Base-by-base conservation (phyloP, 1,284 basidiomycete species). In the Rhizoctonia solani region DNA sequence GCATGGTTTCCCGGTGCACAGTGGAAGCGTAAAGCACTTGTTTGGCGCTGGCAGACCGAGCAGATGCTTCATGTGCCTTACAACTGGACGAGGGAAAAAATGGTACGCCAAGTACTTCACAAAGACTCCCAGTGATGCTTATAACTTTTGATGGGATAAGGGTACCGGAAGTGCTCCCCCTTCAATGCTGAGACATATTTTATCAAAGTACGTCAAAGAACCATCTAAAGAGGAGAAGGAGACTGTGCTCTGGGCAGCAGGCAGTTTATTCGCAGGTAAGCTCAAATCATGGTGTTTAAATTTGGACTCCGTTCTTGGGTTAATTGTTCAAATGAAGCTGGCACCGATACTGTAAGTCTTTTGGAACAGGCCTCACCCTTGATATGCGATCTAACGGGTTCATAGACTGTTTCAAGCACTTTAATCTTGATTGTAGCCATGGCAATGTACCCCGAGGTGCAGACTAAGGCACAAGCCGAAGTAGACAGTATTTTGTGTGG, bases 401-500 rank as follows among this genome's bases (percentile, higher is more conserved):
- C n/a, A 9, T 9, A 74, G 74, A 69, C 72, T 4, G 69, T 59
- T 61, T 69, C 74, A 23, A n/a, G n/a, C 16, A 29, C 32, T 16
- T 11, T 61, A 13, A 37, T 53, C 2, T 53, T 61, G 29, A n/a
- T 68, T 6, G 41, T 68, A 23, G 67, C 67, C n/a, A 59, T 68
- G 56, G 27, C 52, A 1, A 21, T 61, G 19, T 39, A 54, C 32
- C 71, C 65, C 2, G 68, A 71, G 3, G 56, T 68, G 8, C 71
- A 71, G 54, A 16, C 19, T 5, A 44, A 46, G 21, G 68, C 59
- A 16, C 59, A 59, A 42, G 34, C 25, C 1, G 75, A 76, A 63
- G 58, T 75, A 4, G 74, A 76, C 49, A 9, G 8, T 1, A 49
- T 16, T 4, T 68, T 74, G 1, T 65, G 74, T 14, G 44, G 25